Evolutionary conservation across 768 basidiomycete species (phyloP).

Genomic region (Artomyces pyxidatus): DNA sequence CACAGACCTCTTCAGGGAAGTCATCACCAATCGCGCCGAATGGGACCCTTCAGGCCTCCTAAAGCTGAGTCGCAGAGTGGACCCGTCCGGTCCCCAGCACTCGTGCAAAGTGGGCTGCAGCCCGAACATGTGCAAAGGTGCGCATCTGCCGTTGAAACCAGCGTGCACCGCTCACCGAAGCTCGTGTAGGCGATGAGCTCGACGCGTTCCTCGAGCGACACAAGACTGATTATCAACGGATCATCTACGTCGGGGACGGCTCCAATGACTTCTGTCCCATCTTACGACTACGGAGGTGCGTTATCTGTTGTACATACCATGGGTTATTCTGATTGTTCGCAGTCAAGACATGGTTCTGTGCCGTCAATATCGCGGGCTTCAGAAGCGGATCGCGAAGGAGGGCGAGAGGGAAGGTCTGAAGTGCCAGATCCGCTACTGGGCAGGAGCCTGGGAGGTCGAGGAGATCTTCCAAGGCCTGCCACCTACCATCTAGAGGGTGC

Average conservation of each 20-base stretch:
- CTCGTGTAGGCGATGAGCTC: constrained; percentile 86
- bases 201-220: constrained; percentile 65
- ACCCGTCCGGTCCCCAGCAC: constrained; percentile 74
- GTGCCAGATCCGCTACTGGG: constrained; percentile 77
- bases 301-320: constrained; percentile 1
- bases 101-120: constrained; percentile 81
- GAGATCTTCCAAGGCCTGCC: constrained; percentile 47
- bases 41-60: constrained; percentile 70
- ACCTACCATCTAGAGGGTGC: not conserved
- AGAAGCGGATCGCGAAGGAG: constrained; percentile 69
- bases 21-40: constrained; percentile 88
- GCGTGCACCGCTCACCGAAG: no score
- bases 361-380: constrained; percentile 68
- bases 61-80: constrained; percentile 66
- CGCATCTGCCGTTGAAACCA: no score
- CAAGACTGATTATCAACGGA: constrained; percentile 56
- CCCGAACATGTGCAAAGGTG: constrained; percentile 98
- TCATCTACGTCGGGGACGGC: constrained; percentile 92
- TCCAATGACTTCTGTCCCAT: constrained; percentile 94
- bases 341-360: constrained; percentile 84
- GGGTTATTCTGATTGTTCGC: constrained; percentile 2
- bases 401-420: constrained; percentile 56
- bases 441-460: constrained; percentile 94
- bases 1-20: constrained; percentile 63
- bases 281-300: constrained; percentile 66